Conservation (phyloP, 2,329 filamentous ascomycete species). For the Davidsoniella australis region DNA sequence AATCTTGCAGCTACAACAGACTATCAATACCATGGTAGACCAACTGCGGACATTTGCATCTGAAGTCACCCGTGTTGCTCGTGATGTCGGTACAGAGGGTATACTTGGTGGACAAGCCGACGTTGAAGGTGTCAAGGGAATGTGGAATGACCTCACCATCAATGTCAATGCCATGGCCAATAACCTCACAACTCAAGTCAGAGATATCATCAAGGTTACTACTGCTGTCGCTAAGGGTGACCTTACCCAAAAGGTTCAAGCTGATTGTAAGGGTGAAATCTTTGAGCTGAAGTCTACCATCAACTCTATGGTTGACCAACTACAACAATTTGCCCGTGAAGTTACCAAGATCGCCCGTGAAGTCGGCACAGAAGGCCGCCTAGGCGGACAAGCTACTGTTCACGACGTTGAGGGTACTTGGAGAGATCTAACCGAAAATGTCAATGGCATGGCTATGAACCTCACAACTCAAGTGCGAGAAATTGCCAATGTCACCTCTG, state of each 20-base stretch:
- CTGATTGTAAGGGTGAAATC: conserved; percentile 81
- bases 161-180: conserved; percentile 83
- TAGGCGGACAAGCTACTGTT: conserved; percentile 88
- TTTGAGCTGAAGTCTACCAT: conserved; percentile 93
- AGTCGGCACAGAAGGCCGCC: conserved; percentile 85
- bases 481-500: conserved; percentile 91
- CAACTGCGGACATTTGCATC: conserved; percentile 70
- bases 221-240: conserved; percentile 67
- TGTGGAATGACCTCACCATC: conserved; percentile 76
- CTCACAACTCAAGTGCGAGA: conserved; percentile 93
- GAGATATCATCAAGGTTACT: conserved; percentile 78
- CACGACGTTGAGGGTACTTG: conserved; percentile 95
- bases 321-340: conserved; percentile 91
- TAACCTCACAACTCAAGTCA: conserved; percentile 73
- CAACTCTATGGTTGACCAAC: conserved; percentile 97
- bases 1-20: conserved; percentile 68
- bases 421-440: conserved; percentile 86
- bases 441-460: conserved; percentile 98
- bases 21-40: conserved; percentile 81
- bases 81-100: conserved; percentile 72
- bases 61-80: conserved; percentile 66
- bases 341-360: conserved; percentile 93
- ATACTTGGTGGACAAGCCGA: conserved; percentile 69
- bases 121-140: conserved; percentile 69
- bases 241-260: conserved; percentile 90